Base-by-base conservation (phyloP, 257 asterid species). In the Solanum lignicaule region DNA sequence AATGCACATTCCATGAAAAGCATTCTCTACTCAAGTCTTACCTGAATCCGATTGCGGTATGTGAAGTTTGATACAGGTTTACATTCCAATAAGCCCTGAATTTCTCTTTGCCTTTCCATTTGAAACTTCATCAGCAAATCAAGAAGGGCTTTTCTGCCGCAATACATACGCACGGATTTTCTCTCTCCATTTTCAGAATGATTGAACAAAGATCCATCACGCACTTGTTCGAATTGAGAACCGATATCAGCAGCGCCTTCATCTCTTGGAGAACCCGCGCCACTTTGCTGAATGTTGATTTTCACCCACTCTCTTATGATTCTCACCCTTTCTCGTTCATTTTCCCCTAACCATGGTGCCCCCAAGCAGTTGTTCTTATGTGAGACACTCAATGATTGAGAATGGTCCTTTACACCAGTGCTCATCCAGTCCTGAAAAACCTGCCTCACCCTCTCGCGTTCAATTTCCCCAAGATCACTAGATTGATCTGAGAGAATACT, bases 21-120 rank as follows among this genome's bases (percentile, higher is more conserved):
- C 3, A 7, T 25, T 25, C 25, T 39, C 38, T 78, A 74, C 33
- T 62, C 83, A 83, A 21, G 27, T 39, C 86, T 86, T 81, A 95
- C 99, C 98, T 95, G 99, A 88, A 97, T 95, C 46, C 99, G 98
- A 89, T 92, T 93, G 83, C 99, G 98, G 88, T 93, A 95, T 72
- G 94, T 93, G 88, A 95, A 97, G 85, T 87, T 93, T 13, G 99
- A 92, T 60, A 95, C 99, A 9, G 93, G 96, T 88, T 90, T 91
- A 83, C 86, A 85, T 88, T 93, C 98, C 52, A 88, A 86, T 88
- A 97, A 89, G 52, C 88, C 90, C 65, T 87, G 90, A 89, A 97
- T 95, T 90, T 97, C 99, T 35, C 60, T 91, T 89, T 92, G 86
- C 90, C 94, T 92, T 89, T 97, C 98, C 87, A 81, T 90, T 89